Evolutionary conservation across 2,329 filamentous ascomycete genomes (phyloP).

Genomic region (Calonectria crousiana): DNA sequence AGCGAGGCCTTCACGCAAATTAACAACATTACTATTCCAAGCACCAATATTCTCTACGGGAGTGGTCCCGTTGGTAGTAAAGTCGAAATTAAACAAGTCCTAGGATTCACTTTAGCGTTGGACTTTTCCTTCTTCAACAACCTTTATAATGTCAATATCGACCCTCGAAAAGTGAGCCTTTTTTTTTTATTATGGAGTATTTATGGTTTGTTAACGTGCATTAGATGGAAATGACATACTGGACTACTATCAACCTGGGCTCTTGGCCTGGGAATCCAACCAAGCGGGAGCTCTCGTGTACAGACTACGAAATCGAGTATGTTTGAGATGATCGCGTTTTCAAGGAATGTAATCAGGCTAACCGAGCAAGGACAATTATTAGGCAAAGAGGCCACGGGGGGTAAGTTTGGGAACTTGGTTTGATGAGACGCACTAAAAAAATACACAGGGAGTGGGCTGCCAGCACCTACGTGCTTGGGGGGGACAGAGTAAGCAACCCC

Average conservation of each 20-base stretch:
- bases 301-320: background rate
- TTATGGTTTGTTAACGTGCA: background rate
- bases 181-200: no score
- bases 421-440: background rate
- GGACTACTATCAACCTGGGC: background rate
- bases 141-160: background rate
- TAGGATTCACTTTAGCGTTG: background rate
- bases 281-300: background rate
- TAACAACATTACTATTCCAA: background rate
- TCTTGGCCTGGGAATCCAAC: background rate
- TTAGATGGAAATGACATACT: background rate
- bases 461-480: background rate
- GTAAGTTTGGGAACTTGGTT: background rate
- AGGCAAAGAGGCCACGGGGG: background rate
- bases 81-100: background rate
- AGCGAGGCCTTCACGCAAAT: background rate
- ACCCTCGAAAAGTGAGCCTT: background rate
- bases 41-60: background rate
- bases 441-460: background rate
- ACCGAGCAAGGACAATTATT: background rate
- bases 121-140: background rate
- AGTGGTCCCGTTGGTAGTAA: background rate
- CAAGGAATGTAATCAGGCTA: background rate
- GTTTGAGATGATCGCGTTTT: background rate
- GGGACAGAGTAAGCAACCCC: background rate